Evolutionary conservation across 2,329 filamentous ascomycete species (phyloP).

Genomic region (Exophiala sideris): DNA sequence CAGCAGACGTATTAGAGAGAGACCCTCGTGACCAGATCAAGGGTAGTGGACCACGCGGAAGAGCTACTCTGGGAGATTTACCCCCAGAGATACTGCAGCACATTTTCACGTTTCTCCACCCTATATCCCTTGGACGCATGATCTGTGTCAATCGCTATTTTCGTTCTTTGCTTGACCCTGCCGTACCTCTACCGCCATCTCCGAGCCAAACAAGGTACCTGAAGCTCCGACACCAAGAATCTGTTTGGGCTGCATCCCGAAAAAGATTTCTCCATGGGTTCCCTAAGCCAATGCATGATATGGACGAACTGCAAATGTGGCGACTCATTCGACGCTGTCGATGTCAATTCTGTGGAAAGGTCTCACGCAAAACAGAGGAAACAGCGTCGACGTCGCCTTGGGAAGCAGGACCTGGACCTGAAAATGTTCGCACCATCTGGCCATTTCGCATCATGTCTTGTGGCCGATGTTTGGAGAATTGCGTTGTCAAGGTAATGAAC

Average conservation of each 20-base stretch:
- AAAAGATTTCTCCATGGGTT: slow-evolving; percentile 63
- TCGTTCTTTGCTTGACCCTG: slow-evolving; percentile 56
- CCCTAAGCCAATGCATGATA: slow-evolving; percentile 63
- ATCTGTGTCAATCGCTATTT: slow-evolving; percentile 67
- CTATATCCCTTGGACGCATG: slow-evolving; percentile 61
- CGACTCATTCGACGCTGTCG: slow-evolving; percentile 58
- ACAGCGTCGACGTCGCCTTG: slow-evolving; percentile 39
- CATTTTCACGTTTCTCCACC: slow-evolving; percentile 65
- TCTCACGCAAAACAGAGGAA: slow-evolving; percentile 11
- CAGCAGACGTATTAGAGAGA: neutral
- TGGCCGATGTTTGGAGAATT: slow-evolving; percentile 59
- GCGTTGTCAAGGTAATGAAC: slow-evolving; percentile 62
- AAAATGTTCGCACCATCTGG: slow-evolving; percentile 65
- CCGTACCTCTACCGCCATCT: slow-evolving; percentile 34
- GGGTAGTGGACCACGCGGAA: neutral
- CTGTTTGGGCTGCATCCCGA: slow-evolving; percentile 69
- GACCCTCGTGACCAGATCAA: neutral
- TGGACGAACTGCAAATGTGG: slow-evolving; percentile 74
- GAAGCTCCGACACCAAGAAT: slow-evolving; percentile 54
- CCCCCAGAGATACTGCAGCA: slow-evolving; percentile 62
- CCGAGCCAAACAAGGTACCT: slow-evolving; percentile 32
- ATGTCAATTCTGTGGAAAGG: slow-evolving; percentile 67
- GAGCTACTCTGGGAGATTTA: slow-evolving; percentile 11
- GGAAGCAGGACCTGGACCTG: slow-evolving; percentile 60
- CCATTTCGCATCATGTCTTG: slow-evolving; percentile 67